These are phyloP conservation scores for Ogataea pilisensis DNA, from an alignment of 805 yeast species.

Conservation along the genomic window DNA sequence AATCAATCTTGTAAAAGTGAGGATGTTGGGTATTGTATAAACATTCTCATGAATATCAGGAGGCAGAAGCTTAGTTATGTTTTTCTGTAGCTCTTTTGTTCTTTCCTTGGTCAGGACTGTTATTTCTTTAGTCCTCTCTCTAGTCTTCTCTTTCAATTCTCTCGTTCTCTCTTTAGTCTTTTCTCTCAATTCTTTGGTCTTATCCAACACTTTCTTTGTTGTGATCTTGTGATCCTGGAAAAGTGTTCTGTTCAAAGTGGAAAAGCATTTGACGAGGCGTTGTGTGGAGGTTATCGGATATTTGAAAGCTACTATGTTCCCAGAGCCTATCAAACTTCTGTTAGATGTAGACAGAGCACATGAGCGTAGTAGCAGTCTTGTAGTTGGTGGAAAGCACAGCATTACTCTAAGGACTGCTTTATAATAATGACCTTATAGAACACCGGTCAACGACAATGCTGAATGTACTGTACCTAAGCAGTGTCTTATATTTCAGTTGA, in stretches of 20 bases:
- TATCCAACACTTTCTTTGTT: conserved; percentile 4
- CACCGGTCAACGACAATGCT: too few species aligned
- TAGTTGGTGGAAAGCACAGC: not conserved
- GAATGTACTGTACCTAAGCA: too few species aligned
- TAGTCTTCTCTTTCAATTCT: conserved; percentile 13
- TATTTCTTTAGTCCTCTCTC: conserved; percentile 10
- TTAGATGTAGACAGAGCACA: not conserved
- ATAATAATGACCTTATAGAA: too few species aligned
- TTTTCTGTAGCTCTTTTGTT: conserved; percentile 20
- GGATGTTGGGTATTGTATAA: conserved; percentile 80
- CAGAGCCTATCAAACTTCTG: not conserved
- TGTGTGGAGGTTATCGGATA: too few species aligned
- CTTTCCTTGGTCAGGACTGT: conserved; percentile 1
- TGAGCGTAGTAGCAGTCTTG: not conserved
- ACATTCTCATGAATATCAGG: conserved; percentile 50
- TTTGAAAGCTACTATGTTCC: too few species aligned
- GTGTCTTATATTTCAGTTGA: too few species aligned
- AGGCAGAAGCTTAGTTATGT: conserved; percentile 30
- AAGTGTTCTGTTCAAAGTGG: not conserved
- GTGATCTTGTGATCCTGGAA: not conserved
- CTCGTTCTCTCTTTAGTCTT: conserved; percentile 18
- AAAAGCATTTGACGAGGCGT: not conserved
- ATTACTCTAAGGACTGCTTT: too few species aligned
- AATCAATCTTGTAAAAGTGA: conserved; percentile 76
- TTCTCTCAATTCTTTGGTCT: conserved; percentile 12